Base-by-base conservation (phyloP, 1,139 yeast species). In the Blastobotrys persicus region DNA sequence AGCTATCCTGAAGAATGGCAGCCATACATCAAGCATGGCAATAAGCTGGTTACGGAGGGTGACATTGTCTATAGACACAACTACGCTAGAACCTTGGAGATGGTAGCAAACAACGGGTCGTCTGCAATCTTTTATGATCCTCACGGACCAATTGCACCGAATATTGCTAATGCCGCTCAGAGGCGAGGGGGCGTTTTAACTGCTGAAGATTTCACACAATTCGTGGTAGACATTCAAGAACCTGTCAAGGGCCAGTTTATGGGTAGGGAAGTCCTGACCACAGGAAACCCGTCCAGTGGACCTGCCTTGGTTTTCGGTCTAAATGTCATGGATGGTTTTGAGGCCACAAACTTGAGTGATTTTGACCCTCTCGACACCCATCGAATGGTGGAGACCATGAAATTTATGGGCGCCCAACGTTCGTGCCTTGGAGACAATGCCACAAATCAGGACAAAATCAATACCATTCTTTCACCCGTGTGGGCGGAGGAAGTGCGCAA, bases 321-420 rank as follows among this genome's bases (percentile, higher is more conserved):
- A 50, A 80, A 82, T 51, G 79, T 88, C 35, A 59, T 80, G 62
- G 75, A 77, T 51, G 70, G 72, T n/a, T 61, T 66, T 31, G 59
- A 62, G 18, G 43, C 53, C 14, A 63, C 60, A 4, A 14, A 17
- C n/a, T 11, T 7, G 11, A 60, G 63, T 13, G 83, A 80, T 51
- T 73, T 75, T 58, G 62, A 62, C 3, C 72, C 73, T 0, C 60
- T 76, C 4, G 74, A 78, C n/a, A 73, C 81, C 1, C 96, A 88
- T 60, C 75, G 87, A 49, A 64, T 88, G 12, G 72, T 89, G 12
- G 98, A 92, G 67, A 72, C 87, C 4, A 88, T 91, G 94, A 91
- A 91, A 67, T 92, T 96, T 96, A 78, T 88, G 77, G 88, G 91
- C 0, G 78, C 94, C 7, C 91, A 85, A 0, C 75, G 98, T 52